Percentiles rank a stretch among this genome's conserved stretches.
Conservation (phyloP, 805 yeast species). For the Candida arabinofermentans region DNA sequence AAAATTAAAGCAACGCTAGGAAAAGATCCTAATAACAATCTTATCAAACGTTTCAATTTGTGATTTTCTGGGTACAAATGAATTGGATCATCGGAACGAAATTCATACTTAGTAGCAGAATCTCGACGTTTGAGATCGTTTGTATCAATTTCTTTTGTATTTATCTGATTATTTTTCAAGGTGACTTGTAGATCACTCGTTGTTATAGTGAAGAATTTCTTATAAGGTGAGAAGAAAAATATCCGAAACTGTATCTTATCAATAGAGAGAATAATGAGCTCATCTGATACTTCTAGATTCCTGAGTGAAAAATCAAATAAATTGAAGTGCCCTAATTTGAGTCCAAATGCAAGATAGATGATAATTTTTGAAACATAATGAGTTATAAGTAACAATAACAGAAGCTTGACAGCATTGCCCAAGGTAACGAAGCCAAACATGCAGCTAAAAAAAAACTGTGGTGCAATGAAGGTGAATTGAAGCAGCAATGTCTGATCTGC, state of each 20-base stretch:
- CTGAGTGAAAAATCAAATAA: slow-evolving; percentile 23
- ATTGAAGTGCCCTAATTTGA: slow-evolving; percentile 27
- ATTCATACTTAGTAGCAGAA: slow-evolving; percentile 1
- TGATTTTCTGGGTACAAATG: slow-evolving; percentile 13
- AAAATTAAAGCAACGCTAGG: slow-evolving; percentile 22
- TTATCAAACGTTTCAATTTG: slow-evolving; percentile 8
- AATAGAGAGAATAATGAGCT: slow-evolving; percentile 3
- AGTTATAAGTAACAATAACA: no score
- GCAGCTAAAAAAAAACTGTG: no score
- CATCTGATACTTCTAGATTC: slow-evolving; percentile 10
- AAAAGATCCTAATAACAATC: slow-evolving; percentile 13
- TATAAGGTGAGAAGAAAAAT: slow-evolving; percentile 8
- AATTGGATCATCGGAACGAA: slow-evolving; percentile 17
- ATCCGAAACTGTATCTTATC: slow-evolving; percentile 9
- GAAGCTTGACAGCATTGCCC: no score
- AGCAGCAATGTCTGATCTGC: no score
- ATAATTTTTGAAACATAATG: background rate
- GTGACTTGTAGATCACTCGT: slow-evolving; percentile 5
- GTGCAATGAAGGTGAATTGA: no score
- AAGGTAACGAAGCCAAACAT: no score
- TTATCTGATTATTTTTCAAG: background rate
- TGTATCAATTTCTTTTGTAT: no score
- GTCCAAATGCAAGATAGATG: slow-evolving; percentile 15
- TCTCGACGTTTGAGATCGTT: background rate
- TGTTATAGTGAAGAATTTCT: slow-evolving; percentile 12